Percentiles rank a stretch among this genome's conserved stretches.
These are phyloP conservation scores for Phaffomyces opuntiae DNA, from an alignment of 805 yeast species.

Conservation along the genomic window DNA sequence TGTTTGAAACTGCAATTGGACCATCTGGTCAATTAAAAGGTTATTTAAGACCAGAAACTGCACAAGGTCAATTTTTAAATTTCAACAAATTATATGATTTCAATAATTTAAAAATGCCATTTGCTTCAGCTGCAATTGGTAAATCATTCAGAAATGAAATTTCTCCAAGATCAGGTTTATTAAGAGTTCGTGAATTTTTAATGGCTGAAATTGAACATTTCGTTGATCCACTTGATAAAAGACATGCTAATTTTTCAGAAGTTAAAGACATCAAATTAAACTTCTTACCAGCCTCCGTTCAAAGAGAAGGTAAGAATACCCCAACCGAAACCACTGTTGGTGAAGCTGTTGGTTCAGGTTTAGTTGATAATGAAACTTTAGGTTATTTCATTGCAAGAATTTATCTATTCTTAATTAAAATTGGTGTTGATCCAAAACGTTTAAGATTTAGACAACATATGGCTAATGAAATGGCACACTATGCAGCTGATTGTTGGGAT, in stretches of 20 bases:
- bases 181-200: constrained; percentile 96
- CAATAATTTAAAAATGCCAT: constrained; percentile 96
- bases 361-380: constrained; percentile 94
- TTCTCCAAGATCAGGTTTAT: constrained; percentile 94
- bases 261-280: constrained; percentile 66
- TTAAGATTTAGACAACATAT: constrained; percentile 97
- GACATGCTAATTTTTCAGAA: constrained; percentile 72
- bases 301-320: constrained; percentile 76
- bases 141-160: constrained; percentile 98
- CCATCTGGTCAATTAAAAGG: constrained; percentile 97
- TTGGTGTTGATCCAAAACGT: constrained; percentile 82
- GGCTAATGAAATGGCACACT: constrained; percentile 99
- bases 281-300: constrained; percentile 82
- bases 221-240: constrained; percentile 88
- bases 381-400: constrained; percentile 97
- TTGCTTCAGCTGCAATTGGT: constrained; percentile 99
- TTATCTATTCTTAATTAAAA: constrained; percentile 70
- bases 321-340: constrained; percentile 65
- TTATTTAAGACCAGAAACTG: constrained; percentile 96
- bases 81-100: constrained; percentile 88
- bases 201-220: constrained; percentile 99
- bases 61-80: constrained; percentile 98
- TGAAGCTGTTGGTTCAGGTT: constrained; percentile 79
- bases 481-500: constrained; percentile 99
- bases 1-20: constrained; percentile 99